Percentiles rank a stretch among this genome's conserved stretches.
These are phyloP conservation scores for Cutaneotrichosporon mucoides DNA, from an alignment of 1,284 basidiomycete species.

Conservation along the genomic window DNA sequence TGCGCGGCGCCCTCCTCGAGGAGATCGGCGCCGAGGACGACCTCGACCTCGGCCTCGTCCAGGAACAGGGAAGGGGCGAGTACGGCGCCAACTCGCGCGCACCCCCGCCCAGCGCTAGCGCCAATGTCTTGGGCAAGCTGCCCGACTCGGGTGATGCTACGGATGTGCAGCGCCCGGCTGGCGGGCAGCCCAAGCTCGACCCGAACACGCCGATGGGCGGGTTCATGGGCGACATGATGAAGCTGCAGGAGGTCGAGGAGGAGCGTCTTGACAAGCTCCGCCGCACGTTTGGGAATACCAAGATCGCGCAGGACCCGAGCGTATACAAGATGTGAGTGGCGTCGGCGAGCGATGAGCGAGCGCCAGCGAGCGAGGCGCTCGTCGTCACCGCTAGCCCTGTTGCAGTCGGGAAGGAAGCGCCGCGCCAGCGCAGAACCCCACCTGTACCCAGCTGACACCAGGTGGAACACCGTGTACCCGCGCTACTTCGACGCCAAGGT, in stretches of 20 bases:
- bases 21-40: conserved; percentile 55
- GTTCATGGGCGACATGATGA: conserved; percentile 51
- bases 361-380: no score
- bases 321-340: conserved; percentile 45
- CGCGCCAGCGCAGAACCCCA: no score
- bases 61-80: conserved; percentile 49
- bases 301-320: conserved; percentile 36
- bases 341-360: no score
- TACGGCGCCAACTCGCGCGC: conserved; percentile 41
- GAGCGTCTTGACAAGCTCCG: conserved; percentile 43
- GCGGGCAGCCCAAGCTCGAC: conserved; percentile 21
- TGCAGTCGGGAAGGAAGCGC: no score
- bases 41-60: conserved; percentile 51
- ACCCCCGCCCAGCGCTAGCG: conserved; percentile 23
- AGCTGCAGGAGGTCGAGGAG: conserved; percentile 48
- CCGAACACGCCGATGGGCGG: conserved; percentile 49
- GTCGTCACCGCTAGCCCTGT: no score
- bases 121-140: no score
- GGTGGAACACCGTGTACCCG: conserved; percentile 93
- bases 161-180: no score
- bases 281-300: conserved; percentile 40
- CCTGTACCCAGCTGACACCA: conserved; percentile 35
- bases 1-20: conserved; percentile 68
- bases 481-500: conserved; percentile 96
- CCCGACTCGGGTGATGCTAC: no score